These are phyloP conservation scores for Vanderwaltozyma yarrowii DNA, from an alignment of 805 yeast species.

Conservation along the genomic window DNA sequence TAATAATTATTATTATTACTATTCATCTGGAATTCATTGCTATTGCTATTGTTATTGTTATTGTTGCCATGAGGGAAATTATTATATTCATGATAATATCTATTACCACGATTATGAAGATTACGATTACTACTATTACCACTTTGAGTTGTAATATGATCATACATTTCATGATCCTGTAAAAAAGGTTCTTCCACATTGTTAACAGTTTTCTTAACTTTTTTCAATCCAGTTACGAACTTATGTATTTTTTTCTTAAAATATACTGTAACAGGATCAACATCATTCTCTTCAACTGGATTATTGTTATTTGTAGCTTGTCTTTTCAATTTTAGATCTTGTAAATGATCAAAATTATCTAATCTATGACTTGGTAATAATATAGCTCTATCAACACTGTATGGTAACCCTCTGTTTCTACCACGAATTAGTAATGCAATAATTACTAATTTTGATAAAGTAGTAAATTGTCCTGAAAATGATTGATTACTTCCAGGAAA, in stretches of 20 bases:
- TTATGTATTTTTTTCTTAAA: slow-evolving; percentile 6
- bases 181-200: not conserved
- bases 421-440: slow-evolving; percentile 91
- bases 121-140: not conserved
- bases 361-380: slow-evolving; percentile 66
- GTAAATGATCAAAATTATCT: slow-evolving; percentile 49
- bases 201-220: not conserved
- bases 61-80: not conserved
- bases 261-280: slow-evolving; percentile 18
- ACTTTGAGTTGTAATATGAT: not conserved
- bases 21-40: not conserved
- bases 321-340: slow-evolving; percentile 26
- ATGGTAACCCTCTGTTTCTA: slow-evolving; percentile 92
- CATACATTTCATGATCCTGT: not conserved
- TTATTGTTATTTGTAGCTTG: too few species aligned
- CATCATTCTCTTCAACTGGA: not conserved
- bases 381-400: slow-evolving; percentile 86
- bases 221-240: not conserved
- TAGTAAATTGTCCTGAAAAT: slow-evolving; percentile 59
- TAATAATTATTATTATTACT: too few species aligned
- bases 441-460: slow-evolving; percentile 70
- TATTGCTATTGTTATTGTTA: not conserved
- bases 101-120: not conserved
- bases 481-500: slow-evolving; percentile 61
- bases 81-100: not conserved